Evolutionary conservation across 164 flowering plant species (phyloP).

Genomic region (Saururus chinensis): DNA sequence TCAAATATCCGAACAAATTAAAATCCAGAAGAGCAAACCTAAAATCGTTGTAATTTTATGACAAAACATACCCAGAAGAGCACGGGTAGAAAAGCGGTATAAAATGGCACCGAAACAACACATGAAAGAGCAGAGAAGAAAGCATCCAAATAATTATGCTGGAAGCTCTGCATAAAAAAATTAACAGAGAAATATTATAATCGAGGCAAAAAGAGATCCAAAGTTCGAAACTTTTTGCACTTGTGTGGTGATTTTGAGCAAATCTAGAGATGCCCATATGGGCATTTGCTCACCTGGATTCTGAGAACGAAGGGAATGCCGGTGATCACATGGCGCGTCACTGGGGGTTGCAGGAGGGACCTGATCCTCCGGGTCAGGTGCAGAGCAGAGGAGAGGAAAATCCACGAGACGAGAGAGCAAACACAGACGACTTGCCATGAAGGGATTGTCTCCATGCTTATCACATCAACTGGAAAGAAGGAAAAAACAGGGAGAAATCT

Average conservation of each 20-base stretch:
- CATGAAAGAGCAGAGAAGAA: slow-evolving; percentile 77
- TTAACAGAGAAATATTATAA: background rate
- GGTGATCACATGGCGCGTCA: slow-evolving; percentile 36
- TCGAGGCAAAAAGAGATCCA: background rate
- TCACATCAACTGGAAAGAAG: background rate
- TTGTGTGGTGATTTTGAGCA: background rate
- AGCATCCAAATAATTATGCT: slow-evolving; percentile 54
- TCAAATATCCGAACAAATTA: background rate
- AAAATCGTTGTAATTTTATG: background rate
- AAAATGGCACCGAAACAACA: slow-evolving; percentile 96
- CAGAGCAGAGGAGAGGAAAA: slow-evolving; percentile 44
- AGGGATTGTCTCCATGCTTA: slow-evolving; percentile 44
- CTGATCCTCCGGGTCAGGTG: slow-evolving; percentile 59
- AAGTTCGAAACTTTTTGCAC: background rate
- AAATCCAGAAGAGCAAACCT: background rate
- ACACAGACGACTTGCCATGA: slow-evolving; percentile 54
- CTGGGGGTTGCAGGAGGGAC: slow-evolving; percentile 72
- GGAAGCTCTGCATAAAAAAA: slow-evolving; percentile 52
- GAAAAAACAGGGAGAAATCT: too few relatives aligned
- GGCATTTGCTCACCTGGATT: slow-evolving; percentile 58
- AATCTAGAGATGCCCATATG: background rate
- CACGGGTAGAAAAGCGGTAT: slow-evolving; percentile 91
- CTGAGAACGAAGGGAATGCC: slow-evolving; percentile 49
- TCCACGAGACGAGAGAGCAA: slow-evolving; percentile 47
- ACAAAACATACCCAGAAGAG: slow-evolving; percentile 79